Evolutionary conservation across 1,139 yeast species (phyloP), one percentile per base, ranked within the genome.

Genomic region (Diutina pseudorugosa): DNA sequence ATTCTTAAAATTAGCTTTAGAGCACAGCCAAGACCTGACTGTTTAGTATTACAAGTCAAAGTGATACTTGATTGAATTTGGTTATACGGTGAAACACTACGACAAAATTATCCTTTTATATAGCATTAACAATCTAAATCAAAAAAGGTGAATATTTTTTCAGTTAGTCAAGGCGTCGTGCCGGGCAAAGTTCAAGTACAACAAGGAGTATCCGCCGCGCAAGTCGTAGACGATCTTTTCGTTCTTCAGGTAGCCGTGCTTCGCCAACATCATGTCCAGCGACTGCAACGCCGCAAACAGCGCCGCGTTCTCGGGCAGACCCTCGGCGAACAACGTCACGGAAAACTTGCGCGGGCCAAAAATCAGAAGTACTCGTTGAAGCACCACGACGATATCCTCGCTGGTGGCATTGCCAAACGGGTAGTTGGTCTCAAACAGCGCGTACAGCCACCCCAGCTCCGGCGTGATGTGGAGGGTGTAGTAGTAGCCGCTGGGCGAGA

Each of bases 401-500:
- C 58, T 58, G 41, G 62, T 55, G 16, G 72, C 68, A 53, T 66
- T 65, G 16, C 71, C 66, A 55, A 73, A 73, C 11, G 84, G 81
- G 51, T 82, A 88, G 65, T 88, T 93, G 19, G 97, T 83, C 65
- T 93, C 98, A 68, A 91, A 93, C 16, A 96, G 87, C 14, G 98
- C 98, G 68, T 93, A 93, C 2, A 96, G 88, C 89, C 95, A 93
- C 33, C 93, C 95, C 19, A 75, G 67, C 66, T 93, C 98, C 0
- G 98, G 98, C 0, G 98, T 93, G 45, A 93, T 87, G 66, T 93
- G 98, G 56, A 91, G 75, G 18, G 98, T 93, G 65, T 88, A 90
- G 70, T 91, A 93, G 65, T 78, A 79, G 23, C 79, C 78, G 51
- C 70, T 73, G 53, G 79, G 71, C 52, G 86, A 68, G 50, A 89